Percentiles rank a stretch among this genome's conserved stretches.
These are phyloP conservation scores for Dentipellis sp. DNA, from an alignment of 768 basidiomycete genomes.

Conservation along the genomic window DNA sequence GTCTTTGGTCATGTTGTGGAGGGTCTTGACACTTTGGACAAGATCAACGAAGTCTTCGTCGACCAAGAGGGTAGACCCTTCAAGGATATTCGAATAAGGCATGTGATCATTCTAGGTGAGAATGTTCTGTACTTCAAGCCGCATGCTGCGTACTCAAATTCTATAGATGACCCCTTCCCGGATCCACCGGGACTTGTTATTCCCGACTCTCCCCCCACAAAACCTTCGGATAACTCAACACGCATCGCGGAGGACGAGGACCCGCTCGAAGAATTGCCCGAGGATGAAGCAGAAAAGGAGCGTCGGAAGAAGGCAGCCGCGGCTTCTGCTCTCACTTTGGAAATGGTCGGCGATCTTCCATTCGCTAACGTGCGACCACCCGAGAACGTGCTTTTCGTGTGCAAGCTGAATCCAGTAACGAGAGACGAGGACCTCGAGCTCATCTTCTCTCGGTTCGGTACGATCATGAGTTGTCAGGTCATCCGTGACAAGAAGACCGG, in stretches of 20 bases:
- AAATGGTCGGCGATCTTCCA: conserved; percentile 98
- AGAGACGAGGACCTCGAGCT: conserved; percentile 93
- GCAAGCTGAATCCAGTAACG: conserved; percentile 95
- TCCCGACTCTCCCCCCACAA: conserved; percentile 69
- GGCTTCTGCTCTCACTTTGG: conserved; percentile 90
- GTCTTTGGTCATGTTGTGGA: conserved; percentile 97
- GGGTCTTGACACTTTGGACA: conserved; percentile 84
- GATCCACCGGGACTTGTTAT: conserved; percentile 72
- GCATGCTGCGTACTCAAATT: background rate
- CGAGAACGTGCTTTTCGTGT: conserved; percentile 97
- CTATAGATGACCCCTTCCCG: conserved; percentile 85
- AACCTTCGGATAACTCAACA: conserved; percentile 76
- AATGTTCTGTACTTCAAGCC: conserved; percentile 8
- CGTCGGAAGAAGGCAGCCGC: conserved; percentile 84
- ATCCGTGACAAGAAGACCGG: conserved; percentile 94
- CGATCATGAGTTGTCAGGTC: conserved; percentile 95
- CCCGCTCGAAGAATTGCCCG: conserved; percentile 69
- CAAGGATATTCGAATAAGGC: conserved; percentile 90
- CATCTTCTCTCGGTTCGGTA: conserved; percentile 93
- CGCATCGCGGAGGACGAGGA: conserved; percentile 96
- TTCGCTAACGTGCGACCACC: conserved; percentile 97
- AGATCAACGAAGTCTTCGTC: conserved; percentile 84
- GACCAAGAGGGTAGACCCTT: conserved; percentile 87
- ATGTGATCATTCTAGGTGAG: conserved; percentile 90
- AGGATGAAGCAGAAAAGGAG: conserved; percentile 75